These are phyloP conservation scores for Starmerella bombicola DNA, from an alignment of 805 yeast species.

Conservation along the genomic window DNA sequence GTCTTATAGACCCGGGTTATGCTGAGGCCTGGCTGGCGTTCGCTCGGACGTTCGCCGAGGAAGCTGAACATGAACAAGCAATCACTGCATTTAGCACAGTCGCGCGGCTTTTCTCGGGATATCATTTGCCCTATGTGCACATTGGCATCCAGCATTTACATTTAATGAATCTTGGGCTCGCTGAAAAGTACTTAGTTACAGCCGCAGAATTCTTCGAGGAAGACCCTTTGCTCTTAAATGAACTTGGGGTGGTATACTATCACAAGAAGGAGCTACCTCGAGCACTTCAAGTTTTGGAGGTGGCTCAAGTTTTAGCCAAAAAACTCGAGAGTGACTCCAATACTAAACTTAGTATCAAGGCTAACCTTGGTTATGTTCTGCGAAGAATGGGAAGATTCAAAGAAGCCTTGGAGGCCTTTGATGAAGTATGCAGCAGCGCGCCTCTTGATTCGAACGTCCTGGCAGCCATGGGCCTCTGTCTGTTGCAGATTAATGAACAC, in stretches of 20 bases:
- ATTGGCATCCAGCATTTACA: constrained; percentile 94
- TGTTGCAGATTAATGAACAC: constrained; percentile 53
- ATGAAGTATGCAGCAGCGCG: constrained; percentile 56
- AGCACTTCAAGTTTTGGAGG: constrained; percentile 41
- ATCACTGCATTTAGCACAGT: constrained; percentile 95
- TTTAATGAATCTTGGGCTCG: constrained; percentile 66
- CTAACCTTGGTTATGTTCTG: constrained; percentile 21
- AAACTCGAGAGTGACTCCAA: constrained; percentile 57
- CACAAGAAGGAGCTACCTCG: constrained; percentile 53
- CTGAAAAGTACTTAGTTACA: constrained; percentile 72
- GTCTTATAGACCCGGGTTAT: constrained; percentile 74
- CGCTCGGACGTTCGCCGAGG: constrained; percentile 94
- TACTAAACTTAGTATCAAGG: constrained; percentile 62
- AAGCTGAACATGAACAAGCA: constrained; percentile 98
- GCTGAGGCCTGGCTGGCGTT: constrained; percentile 97
- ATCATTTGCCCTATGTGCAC: constrained; percentile 78
- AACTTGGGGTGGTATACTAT: constrained; percentile 82
- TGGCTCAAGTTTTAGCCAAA: constrained; percentile 13
- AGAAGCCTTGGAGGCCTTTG: constrained; percentile 63
- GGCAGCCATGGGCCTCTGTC: constrained; percentile 73
- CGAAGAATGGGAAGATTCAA: constrained; percentile 41
- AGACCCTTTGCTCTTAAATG: constrained; percentile 83
- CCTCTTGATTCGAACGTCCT: constrained; percentile 62
- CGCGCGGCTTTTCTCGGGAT: constrained; percentile 60
- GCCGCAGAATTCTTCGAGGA: constrained; percentile 65